These are phyloP conservation scores for Septoria linicola DNA, from an alignment of 2,329 filamentous ascomycete species.

Conservation along the genomic window DNA sequence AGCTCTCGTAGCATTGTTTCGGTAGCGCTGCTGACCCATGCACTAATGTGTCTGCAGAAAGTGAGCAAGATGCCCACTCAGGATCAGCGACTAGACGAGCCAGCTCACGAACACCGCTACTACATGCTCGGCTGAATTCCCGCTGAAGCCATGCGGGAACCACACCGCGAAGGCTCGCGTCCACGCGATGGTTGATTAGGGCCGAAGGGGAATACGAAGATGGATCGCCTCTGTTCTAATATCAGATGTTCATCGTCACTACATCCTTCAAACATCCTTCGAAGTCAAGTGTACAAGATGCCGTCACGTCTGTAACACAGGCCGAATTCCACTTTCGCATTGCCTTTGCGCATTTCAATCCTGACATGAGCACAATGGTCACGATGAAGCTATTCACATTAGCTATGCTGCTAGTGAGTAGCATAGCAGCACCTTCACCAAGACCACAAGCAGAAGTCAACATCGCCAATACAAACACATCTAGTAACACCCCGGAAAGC, in stretches of 20 bases:
- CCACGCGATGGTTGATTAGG: neutral
- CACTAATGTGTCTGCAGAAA: neutral
- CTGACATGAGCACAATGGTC: neutral
- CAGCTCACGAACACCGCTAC: neutral
- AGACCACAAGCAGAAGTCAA: slow-evolving; percentile 1
- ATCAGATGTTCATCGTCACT: neutral
- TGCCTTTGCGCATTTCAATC: neutral
- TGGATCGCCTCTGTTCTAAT: neutral
- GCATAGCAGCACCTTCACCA: slow-evolving; percentile 5
- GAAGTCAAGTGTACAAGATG: slow-evolving; percentile 2
- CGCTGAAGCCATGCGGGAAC: neutral
- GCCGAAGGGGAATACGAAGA: neutral
- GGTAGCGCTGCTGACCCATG: neutral
- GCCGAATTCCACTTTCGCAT: neutral
- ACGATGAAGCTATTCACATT: neutral
- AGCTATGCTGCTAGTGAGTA: slow-evolving; percentile 1
- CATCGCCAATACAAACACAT: slow-evolving; percentile 5
- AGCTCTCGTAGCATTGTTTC: neutral
- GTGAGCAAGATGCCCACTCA: neutral
- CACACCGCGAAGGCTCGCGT: neutral
- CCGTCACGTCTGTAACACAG: neutral
- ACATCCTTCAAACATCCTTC: neutral
- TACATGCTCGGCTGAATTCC: neutral
- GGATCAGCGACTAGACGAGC: neutral
- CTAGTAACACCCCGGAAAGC: slow-evolving; percentile 4